phyloP scores from a whole-genome alignment of 345 rosid species.

The Noccaea caerulescens region DNA sequence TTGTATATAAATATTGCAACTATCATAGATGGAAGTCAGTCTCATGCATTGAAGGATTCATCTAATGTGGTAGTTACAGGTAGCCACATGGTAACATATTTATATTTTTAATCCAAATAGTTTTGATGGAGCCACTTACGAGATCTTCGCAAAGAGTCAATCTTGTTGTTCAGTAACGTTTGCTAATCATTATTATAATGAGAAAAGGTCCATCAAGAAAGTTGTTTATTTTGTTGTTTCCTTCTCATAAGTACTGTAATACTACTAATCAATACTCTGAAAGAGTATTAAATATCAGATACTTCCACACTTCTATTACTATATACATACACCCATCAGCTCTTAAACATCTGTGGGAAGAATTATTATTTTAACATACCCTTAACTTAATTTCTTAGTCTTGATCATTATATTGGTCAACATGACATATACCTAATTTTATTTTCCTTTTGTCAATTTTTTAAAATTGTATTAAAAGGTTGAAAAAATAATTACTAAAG shows the following conservation, averaged over 20 bases:
- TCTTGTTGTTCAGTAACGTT: conserved; percentile 19
- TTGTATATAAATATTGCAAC: conserved; percentile 8
- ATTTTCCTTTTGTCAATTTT: no score
- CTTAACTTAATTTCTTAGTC: no score
- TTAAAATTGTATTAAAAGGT: no score
- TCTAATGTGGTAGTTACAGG: conserved; percentile 21
- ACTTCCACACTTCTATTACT: neutral
- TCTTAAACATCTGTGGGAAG: no score
- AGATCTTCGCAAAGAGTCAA: conserved; percentile 26
- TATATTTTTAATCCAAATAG: conserved; percentile 25
- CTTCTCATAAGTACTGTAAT: conserved; percentile 8
- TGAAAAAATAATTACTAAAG: no score
- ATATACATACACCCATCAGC: no score
- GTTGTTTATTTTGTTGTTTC: conserved; percentile 28
- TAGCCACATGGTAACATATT: conserved; percentile 39
- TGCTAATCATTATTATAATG: conserved; percentile 21
- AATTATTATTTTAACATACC: no score
- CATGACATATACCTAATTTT: no score
- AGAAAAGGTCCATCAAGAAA: conserved; percentile 15
- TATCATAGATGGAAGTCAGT: conserved; percentile 4
- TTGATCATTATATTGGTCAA: no score
- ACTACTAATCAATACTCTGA: neutral
- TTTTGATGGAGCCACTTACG: conserved; percentile 18
- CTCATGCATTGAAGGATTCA: conserved; percentile 9
- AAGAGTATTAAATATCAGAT: conserved; percentile 11